Evolutionary conservation across 371 early-diverging fungal genomes (phyloP), one percentile per base, ranked within the genome.

Genomic region (Mucor piriformis): DNA sequence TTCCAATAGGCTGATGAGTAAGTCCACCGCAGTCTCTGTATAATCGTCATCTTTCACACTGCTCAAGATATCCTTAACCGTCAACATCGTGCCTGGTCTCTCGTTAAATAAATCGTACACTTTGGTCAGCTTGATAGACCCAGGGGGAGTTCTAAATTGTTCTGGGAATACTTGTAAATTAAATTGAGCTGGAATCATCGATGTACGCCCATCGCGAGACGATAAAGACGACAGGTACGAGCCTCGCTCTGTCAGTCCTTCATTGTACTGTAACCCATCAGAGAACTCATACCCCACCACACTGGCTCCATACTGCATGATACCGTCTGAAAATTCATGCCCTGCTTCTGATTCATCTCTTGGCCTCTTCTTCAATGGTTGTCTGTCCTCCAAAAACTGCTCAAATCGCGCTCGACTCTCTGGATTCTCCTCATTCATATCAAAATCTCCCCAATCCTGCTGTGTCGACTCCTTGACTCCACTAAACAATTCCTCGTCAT

Each of bases 101-200:
- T 70, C 54, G 13, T 55, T 27, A 40, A 79, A 79, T 13, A 61
- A 27, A 12, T 54, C 57, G 42, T 75, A 73, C 2, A 79, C 54
- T 7, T 65, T 54, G 7, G 69, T 71, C 12, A 79, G 42, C 47
- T 67, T 63, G 1, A 61, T 65, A 6, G 79, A 79, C 20, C 57
- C 69, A 7, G 79, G 79, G 15, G 79, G 76, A 8, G 34, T 53
- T 29, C 61, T 62, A 57, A 72, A 78, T 10, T 61, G 24, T n/a
- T 50, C 53, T 42, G 74, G 58, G 40, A 77, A 77, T 43, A 71
- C 66, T 3, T 66, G 49, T 16, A 73, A 57, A 46, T 63, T 63
- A 54, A 76, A 76, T n/a, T 49, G 49, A 12, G 59, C 60, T 18
- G 74, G 74, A 21, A 70, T 61, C 13, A 59, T 52, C 2, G 66